Percentiles rank a stretch among this genome's conserved stretches.
Evolutionary conservation across 768 basidiomycete genomes (phyloP).

Genomic region (Mrakia gelida): DNA sequence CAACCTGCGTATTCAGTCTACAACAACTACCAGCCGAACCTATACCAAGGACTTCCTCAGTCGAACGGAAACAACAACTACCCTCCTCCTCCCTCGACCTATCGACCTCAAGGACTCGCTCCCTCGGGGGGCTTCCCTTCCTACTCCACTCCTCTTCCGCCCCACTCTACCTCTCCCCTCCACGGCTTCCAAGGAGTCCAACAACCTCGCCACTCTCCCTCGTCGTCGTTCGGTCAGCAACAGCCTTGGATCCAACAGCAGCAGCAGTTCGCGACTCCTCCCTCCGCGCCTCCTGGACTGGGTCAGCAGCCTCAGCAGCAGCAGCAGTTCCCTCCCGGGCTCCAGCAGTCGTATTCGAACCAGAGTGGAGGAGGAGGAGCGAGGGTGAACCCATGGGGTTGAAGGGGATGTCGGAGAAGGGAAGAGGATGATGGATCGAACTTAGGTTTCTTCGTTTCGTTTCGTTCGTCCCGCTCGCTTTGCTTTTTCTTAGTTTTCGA

Average conservation of each 20-base stretch:
- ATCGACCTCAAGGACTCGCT: neutral
- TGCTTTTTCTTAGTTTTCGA: neutral
- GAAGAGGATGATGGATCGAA: neutral
- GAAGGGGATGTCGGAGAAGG: neutral
- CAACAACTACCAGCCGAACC: slow-evolving; percentile 1
- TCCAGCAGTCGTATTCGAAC: neutral
- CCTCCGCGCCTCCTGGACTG: neutral
- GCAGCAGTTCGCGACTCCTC: neutral
- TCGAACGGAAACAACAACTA: neutral
- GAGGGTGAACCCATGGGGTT: slow-evolving; percentile 4
- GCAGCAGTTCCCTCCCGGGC: neutral
- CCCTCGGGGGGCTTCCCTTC: neutral
- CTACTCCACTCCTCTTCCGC: neutral
- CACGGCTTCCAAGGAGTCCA: neutral
- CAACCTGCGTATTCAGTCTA: neutral
- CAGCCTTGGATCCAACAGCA: neutral
- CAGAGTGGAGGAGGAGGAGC: neutral
- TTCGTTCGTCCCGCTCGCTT: neutral
- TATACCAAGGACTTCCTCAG: neutral
- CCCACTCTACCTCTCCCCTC: neutral
- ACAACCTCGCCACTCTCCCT: neutral
- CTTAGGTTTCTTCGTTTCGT: neutral
- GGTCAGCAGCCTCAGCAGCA: neutral
- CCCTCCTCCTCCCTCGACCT: neutral
- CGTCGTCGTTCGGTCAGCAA: neutral